Evolutionary conservation across 495 filamentous ascomycete species (phyloP).

Genomic region (Penicillium daleae): DNA sequence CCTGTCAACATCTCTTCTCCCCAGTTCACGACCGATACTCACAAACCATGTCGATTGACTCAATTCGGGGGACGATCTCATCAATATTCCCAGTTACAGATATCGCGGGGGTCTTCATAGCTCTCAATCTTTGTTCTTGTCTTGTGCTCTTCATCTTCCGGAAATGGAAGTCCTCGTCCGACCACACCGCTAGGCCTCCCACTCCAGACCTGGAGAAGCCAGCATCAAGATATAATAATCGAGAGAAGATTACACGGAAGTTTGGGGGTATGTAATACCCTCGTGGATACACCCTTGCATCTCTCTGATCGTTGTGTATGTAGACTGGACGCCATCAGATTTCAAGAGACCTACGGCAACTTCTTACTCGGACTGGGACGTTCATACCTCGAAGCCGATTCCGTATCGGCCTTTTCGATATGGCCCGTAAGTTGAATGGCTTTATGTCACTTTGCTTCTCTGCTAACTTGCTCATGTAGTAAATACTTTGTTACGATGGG

Average conservation of each 20-base stretch:
- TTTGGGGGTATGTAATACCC: constrained; percentile 37
- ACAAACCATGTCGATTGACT: constrained; percentile 12
- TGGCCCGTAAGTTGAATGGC: constrained; percentile 58
- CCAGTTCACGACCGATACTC: background rate
- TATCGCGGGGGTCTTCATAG: constrained; percentile 25
- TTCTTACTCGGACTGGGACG: constrained; percentile 73
- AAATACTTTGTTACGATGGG: constrained; percentile 84
- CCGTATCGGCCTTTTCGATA: constrained; percentile 86
- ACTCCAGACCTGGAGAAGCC: constrained; percentile 37
- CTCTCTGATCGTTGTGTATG: background rate
- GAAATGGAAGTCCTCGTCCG: constrained; percentile 27
- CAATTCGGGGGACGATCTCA: constrained; percentile 6
- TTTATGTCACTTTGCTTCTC: background rate
- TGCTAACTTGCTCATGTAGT: constrained; percentile 23
- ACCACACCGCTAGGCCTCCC: constrained; percentile 19
- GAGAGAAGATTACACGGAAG: constrained; percentile 30
- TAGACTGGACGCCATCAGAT: constrained; percentile 70
- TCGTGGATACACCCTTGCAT: background rate
- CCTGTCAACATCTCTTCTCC: background rate
- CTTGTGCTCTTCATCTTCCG: constrained; percentile 23
- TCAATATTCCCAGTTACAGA: constrained; percentile 23
- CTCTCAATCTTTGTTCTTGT: constrained; percentile 31
- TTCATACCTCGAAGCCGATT: constrained; percentile 72
- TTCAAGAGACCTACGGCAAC: constrained; percentile 70
- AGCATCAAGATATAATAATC: constrained; percentile 5